A percentile compares a stretch with the other conserved stretches of the same genome.
Evolutionary conservation across 1,284 basidiomycete species (phyloP).

Genomic region (Hemileia vastatrix): DNA sequence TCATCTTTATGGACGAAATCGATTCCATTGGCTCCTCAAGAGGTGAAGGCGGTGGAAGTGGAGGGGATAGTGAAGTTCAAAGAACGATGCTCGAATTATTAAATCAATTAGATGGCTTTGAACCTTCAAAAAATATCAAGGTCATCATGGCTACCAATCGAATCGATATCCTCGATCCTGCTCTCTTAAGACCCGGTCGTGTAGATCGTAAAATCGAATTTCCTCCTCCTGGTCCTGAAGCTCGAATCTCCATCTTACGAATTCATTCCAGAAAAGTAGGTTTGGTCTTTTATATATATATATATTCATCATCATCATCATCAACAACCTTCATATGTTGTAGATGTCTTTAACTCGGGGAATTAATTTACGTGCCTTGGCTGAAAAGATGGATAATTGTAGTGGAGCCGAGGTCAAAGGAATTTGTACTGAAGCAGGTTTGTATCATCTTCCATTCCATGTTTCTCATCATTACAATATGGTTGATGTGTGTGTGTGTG

Average conservation of each 20-base stretch:
- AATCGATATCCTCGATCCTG: slow-evolving; percentile 94
- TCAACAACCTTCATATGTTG: neutral
- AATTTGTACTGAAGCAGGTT: slow-evolving; percentile 95
- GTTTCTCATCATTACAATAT: neutral
- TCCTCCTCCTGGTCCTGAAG: slow-evolving; percentile 95
- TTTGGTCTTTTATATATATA: neutral
- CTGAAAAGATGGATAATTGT: slow-evolving; percentile 94
- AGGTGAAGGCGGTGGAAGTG: slow-evolving; percentile 66
- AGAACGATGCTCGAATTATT: slow-evolving; percentile 94
- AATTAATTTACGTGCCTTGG: slow-evolving; percentile 85
- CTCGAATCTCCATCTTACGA: slow-evolving; percentile 87
- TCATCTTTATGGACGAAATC: slow-evolving; percentile 99
- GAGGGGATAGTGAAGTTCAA: slow-evolving; percentile 94
- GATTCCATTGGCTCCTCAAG: slow-evolving; percentile 93
- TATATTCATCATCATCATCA: neutral
- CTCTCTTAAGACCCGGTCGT: slow-evolving; percentile 85
- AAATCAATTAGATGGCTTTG: slow-evolving; percentile 96
- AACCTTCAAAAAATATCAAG: slow-evolving; percentile 97
- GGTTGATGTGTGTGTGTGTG: neutral
- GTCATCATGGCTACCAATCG: slow-evolving; percentile 98
- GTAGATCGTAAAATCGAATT: slow-evolving; percentile 99
- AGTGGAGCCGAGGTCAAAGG: slow-evolving; percentile 95
- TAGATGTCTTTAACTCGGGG: slow-evolving; percentile 97
- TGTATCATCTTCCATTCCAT: slow-evolving; percentile 37
- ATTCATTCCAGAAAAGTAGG: slow-evolving; percentile 90